These are phyloP conservation scores for Populus simonii DNA, from an alignment of 345 rosid species.

Conservation along the genomic window DNA sequence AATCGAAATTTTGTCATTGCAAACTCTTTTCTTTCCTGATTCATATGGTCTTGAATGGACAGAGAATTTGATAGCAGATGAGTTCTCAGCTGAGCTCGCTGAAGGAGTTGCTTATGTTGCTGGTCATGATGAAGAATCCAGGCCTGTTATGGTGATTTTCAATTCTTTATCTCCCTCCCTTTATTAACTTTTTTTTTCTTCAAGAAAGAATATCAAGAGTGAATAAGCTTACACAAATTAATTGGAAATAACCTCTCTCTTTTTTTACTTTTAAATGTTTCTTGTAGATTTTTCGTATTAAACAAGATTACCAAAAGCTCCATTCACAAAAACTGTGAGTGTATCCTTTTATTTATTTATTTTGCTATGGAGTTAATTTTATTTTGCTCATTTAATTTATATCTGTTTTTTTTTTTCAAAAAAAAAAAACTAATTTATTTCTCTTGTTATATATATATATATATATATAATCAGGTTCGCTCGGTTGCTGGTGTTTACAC, in stretches of 20 bases:
- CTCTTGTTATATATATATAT: too few relatives aligned
- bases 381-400: not conserved
- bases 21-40: not conserved
- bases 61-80: constrained; percentile 85
- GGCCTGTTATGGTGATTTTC: constrained; percentile 67
- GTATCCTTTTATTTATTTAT: not conserved
- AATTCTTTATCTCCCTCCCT: not conserved
- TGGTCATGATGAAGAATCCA: constrained; percentile 79
- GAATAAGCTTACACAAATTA: not conserved
- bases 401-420: too few relatives aligned
- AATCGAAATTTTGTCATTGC: not conserved
- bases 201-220: not conserved
- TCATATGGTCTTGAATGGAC: constrained; percentile 1
- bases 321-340: constrained; percentile 78
- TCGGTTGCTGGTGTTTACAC: constrained; percentile 81
- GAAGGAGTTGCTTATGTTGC: constrained; percentile 85
- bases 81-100: constrained; percentile 76
- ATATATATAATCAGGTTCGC: constrained; percentile 41
- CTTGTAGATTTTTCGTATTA: constrained; percentile 77
- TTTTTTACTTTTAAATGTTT: not conserved
- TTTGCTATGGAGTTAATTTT: not conserved
- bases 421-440: not conserved
- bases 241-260: not conserved
- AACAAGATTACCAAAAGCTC: constrained; percentile 83
- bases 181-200: not conserved